Evolutionary conservation across 2,329 filamentous ascomycete species (phyloP).

Genomic region (Fulvia fulva): DNA sequence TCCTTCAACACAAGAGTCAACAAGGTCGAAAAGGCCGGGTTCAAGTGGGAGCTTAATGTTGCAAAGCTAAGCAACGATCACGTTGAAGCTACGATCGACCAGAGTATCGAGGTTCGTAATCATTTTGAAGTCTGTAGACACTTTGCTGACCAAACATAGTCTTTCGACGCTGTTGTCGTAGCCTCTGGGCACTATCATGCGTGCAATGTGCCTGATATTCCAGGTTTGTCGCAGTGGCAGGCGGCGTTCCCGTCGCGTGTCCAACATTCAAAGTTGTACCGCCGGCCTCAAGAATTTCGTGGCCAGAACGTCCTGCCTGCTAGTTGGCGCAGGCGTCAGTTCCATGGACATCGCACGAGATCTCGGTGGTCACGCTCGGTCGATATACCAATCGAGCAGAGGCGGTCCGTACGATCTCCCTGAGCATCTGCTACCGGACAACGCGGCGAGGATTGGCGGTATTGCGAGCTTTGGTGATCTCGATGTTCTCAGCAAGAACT

Average conservation of each 20-base stretch:
- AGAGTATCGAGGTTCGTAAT: slow-evolving; percentile 4
- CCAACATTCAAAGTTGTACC: slow-evolving; percentile 51
- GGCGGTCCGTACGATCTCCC: slow-evolving; percentile 59
- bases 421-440: slow-evolving; percentile 50
- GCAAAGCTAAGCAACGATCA: slow-evolving; percentile 38
- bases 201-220: slow-evolving; percentile 47
- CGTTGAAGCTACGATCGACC: not conserved
- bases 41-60: slow-evolving; percentile 52
- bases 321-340: slow-evolving; percentile 55
- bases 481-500: slow-evolving; percentile 2
- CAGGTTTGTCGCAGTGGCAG: slow-evolving; percentile 47
- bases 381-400: slow-evolving; percentile 55
- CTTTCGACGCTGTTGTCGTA: slow-evolving; percentile 51
- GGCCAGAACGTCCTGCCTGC: slow-evolving; percentile 54
- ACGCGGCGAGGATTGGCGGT: slow-evolving; percentile 51
- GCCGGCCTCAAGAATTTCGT: slow-evolving; percentile 45
- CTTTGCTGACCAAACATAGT: slow-evolving; percentile 20
- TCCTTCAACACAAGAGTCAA: slow-evolving; percentile 59
- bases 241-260: slow-evolving; percentile 43
- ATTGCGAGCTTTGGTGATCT: slow-evolving; percentile 44
- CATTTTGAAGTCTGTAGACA: too few species aligned
- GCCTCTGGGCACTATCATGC: slow-evolving; percentile 55
- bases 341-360: slow-evolving; percentile 54
- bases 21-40: slow-evolving; percentile 44
- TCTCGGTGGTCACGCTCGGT: slow-evolving; percentile 43